Percentiles rank a stretch among this genome's conserved stretches.
phyloP scores from a whole-genome alignment of 768 basidiomycete species.

The Gloeopeniophorella convolvens region DNA sequence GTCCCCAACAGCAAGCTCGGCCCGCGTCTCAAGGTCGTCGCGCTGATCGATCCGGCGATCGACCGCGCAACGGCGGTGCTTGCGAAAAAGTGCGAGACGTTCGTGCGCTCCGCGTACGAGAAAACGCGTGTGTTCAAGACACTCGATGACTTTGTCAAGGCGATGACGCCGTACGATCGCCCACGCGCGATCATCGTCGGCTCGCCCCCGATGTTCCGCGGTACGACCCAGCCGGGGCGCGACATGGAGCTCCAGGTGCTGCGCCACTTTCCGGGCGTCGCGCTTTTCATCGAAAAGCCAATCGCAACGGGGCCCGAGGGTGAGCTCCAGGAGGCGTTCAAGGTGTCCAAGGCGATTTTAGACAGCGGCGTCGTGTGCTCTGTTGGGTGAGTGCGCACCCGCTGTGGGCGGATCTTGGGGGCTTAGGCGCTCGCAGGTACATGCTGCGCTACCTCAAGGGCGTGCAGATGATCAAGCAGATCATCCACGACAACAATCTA shows the following conservation, averaged over 20 bases:
- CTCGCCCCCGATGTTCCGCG: constrained; percentile 91
- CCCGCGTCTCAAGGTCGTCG: constrained; percentile 90
- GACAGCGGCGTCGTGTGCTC: constrained; percentile 76
- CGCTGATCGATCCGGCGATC: constrained; percentile 84
- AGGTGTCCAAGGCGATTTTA: constrained; percentile 64
- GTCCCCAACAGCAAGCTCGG: constrained; percentile 71
- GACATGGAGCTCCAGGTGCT: constrained; percentile 87
- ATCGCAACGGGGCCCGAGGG: constrained; percentile 71
- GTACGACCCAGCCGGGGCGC: constrained; percentile 62
- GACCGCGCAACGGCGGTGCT: constrained; percentile 78
- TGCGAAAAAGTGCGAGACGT: constrained; percentile 85
- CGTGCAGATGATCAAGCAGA: constrained; percentile 94
- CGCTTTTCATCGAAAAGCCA: constrained; percentile 92
- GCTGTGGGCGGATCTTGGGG: background rate
- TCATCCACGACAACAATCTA: constrained; percentile 89
- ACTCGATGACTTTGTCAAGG: constrained; percentile 77
- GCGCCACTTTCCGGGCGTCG: constrained; percentile 80
- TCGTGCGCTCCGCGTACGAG: constrained; percentile 90
- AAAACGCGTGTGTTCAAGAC: constrained; percentile 80
- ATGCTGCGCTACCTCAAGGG: constrained; percentile 93
- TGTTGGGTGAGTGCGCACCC: constrained; percentile 56
- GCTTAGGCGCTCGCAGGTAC: constrained; percentile 42
- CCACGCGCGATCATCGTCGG: constrained; percentile 86
- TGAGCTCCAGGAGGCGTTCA: constrained; percentile 62
- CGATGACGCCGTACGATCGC: constrained; percentile 53